A percentile compares a stretch with the other conserved stretches of the same genome.
phyloP scores from a whole-genome alignment of 495 filamentous ascomycete species.

The Entonaema liquescens region DNA sequence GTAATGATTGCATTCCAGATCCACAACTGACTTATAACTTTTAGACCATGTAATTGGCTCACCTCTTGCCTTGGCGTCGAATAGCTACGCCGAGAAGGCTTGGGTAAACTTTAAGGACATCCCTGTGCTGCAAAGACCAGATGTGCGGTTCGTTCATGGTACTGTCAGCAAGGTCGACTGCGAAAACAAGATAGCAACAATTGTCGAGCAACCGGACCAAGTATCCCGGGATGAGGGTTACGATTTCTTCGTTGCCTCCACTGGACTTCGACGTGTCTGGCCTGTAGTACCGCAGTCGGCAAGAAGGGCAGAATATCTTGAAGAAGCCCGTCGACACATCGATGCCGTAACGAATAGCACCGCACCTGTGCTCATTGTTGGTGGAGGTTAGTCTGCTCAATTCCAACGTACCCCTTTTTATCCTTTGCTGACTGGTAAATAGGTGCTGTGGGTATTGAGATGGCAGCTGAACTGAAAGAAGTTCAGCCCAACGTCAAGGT shows the following conservation, averaged over 20 bases:
- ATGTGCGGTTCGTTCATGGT: constrained; percentile 66
- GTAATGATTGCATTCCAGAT: neutral
- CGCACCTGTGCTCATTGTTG: constrained; percentile 67
- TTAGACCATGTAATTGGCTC: constrained; percentile 69
- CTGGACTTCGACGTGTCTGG: constrained; percentile 68
- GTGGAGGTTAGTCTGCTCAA: constrained; percentile 50
- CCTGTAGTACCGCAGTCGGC: constrained; percentile 69
- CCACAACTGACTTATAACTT: neutral
- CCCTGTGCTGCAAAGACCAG: constrained; percentile 60
- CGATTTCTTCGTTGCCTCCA: constrained; percentile 70
- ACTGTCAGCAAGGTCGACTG: constrained; percentile 63
- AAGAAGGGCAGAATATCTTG: constrained; percentile 61
- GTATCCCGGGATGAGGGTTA: constrained; percentile 55
- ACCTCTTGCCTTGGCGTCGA: constrained; percentile 68
- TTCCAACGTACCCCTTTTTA: too few relatives aligned
- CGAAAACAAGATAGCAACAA: constrained; percentile 58
- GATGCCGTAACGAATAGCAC: constrained; percentile 46
- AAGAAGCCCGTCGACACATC: constrained; percentile 62
- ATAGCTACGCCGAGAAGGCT: constrained; percentile 61
- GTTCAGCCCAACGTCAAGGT: constrained; percentile 65
- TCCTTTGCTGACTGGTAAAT: neutral
- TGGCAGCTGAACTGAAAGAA: constrained; percentile 72
- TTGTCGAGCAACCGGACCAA: constrained; percentile 44
- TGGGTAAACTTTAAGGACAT: constrained; percentile 71
- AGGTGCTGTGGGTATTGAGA: constrained; percentile 77